Conservation (phyloP, 495 filamentous ascomycete species). For the Hypomontagnella monticulosa region DNA sequence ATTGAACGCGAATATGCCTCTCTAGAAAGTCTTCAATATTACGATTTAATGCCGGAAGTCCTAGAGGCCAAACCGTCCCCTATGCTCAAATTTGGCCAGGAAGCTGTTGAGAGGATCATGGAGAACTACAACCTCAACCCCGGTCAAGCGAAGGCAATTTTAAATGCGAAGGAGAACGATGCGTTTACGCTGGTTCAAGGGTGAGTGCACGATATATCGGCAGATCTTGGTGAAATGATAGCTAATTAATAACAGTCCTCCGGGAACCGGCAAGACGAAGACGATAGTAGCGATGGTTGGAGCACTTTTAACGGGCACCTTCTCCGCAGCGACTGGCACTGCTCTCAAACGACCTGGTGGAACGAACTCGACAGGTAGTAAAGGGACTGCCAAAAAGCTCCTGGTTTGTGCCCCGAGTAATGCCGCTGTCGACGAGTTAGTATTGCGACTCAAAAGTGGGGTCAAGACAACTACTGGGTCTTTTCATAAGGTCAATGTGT, state of each 20-base stretch:
- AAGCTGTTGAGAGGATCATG: slow-evolving; percentile 71
- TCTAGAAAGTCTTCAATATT: slow-evolving; percentile 87
- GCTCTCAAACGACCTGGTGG: slow-evolving; percentile 60
- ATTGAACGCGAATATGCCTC: slow-evolving; percentile 96
- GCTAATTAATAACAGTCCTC: slow-evolving; percentile 64
- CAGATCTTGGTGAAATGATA: neutral
- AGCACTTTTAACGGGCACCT: slow-evolving; percentile 74
- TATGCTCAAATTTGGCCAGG: slow-evolving; percentile 78
- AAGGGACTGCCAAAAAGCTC: slow-evolving; percentile 73
- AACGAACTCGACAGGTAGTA: slow-evolving; percentile 39
- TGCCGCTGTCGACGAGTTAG: slow-evolving; percentile 94
- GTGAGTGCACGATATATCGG: slow-evolving; percentile 48
- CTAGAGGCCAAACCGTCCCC: slow-evolving; percentile 87
- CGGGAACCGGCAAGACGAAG: slow-evolving; percentile 97
- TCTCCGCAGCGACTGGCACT: slow-evolving; percentile 58
- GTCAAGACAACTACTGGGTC: slow-evolving; percentile 80
- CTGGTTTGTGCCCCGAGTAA: slow-evolving; percentile 97
- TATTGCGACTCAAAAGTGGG: slow-evolving; percentile 89
- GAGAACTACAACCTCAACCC: slow-evolving; percentile 83
- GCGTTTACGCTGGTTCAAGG: slow-evolving; percentile 96
- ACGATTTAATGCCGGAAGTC: slow-evolving; percentile 93
- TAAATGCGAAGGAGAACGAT: slow-evolving; percentile 91
- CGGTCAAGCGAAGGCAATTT: slow-evolving; percentile 91
- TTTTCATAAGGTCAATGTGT: slow-evolving; percentile 76
- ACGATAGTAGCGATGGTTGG: slow-evolving; percentile 97